These are phyloP conservation scores for Picochlorum sp. DNA, from an alignment of 139 green algal genomes.

Conservation along the genomic window DNA sequence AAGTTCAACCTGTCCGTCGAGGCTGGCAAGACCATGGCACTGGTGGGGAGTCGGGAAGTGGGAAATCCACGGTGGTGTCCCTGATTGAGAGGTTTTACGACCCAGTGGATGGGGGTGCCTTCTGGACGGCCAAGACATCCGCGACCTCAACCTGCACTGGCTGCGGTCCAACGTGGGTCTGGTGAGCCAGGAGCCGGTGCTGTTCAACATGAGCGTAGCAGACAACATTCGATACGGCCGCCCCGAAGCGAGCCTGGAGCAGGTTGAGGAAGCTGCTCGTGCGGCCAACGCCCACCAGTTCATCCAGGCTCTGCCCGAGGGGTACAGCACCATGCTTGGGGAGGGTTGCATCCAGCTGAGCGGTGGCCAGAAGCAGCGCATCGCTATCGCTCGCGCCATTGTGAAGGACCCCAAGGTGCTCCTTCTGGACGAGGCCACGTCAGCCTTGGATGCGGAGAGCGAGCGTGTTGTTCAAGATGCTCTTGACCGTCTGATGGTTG, in stretches of 20 bases:
- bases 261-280: constrained; percentile 47
- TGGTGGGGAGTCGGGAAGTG: constrained; percentile 86
- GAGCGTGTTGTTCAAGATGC: constrained; percentile 49
- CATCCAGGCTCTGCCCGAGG: constrained; percentile 49
- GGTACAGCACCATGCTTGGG: constrained; percentile 56
- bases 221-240: constrained; percentile 78
- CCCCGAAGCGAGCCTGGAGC: constrained; percentile 31
- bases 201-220: constrained; percentile 51
- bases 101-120: constrained; percentile 28
- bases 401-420: constrained; percentile 42
- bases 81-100: constrained; percentile 88
- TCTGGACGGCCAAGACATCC: constrained; percentile 72
- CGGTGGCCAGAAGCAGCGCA: constrained; percentile 74
- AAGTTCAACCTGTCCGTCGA: constrained; percentile 50
- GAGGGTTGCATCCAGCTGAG: constrained; percentile 39
- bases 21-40: constrained; percentile 58
- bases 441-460: constrained; percentile 41
- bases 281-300: constrained; percentile 56
- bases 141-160: constrained; percentile 65
- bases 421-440: constrained; percentile 59
- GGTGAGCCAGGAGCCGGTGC: constrained; percentile 85
- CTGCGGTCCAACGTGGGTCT: constrained; percentile 65
- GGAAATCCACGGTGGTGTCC: constrained; percentile 85
- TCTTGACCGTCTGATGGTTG: constrained; percentile 46
- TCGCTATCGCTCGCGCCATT: constrained; percentile 70